These are phyloP conservation scores for Phialocephala sp. DNA, from an alignment of 2,329 filamentous ascomycete species.

Conservation along the genomic window DNA sequence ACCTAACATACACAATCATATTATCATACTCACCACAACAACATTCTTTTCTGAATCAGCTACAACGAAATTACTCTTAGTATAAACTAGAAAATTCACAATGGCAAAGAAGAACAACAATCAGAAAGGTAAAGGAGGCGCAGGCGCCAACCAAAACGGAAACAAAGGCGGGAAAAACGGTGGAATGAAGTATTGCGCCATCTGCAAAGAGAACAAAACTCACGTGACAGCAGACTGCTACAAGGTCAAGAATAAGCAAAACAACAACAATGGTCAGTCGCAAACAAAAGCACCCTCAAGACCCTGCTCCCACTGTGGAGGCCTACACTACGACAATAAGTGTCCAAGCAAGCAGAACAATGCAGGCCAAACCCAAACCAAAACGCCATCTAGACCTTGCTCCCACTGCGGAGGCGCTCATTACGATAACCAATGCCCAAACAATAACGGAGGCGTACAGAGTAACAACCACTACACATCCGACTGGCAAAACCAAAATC, in stretches of 20 bases:
- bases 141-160: background rate
- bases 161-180: background rate
- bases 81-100: background rate
- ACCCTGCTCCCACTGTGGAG: background rate
- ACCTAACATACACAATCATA: slow-evolving; percentile 5
- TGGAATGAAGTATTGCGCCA: background rate
- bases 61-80: background rate
- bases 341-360: background rate
- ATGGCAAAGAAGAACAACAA: background rate
- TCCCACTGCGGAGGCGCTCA: background rate
- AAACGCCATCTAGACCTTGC: background rate
- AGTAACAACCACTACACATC: background rate
- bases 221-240: background rate
- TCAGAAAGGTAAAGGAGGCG: background rate
- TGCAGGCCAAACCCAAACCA: too few relatives aligned
- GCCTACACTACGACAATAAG: background rate
- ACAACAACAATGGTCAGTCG: background rate
- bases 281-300: background rate
- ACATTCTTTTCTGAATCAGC: background rate
- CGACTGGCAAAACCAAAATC: background rate
- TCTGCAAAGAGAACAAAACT: background rate
- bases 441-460: background rate
- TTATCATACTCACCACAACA: background rate
- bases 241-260: background rate
- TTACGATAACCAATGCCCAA: background rate